Evolutionary conservation across 1,139 yeast genomes (phyloP).

Genomic region (Lodderomyces orthopsilosis): DNA sequence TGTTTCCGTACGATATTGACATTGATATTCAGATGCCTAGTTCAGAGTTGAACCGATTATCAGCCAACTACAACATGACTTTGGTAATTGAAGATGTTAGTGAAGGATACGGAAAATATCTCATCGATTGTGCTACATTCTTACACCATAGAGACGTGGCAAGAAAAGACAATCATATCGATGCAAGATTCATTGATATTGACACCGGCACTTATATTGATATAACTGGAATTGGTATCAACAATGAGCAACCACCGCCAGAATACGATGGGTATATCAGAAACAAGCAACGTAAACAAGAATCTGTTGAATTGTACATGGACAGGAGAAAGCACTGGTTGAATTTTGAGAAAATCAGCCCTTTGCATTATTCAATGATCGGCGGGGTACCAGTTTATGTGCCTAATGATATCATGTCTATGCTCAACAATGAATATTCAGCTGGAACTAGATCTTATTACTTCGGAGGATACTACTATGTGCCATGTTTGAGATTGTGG

Average conservation of each 20-base stretch:
- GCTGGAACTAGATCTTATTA: constrained; percentile 25
- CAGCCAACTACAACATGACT: constrained; percentile 36
- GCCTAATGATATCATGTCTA: constrained; percentile 34
- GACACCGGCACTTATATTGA: constrained; percentile 39
- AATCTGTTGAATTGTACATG: constrained; percentile 29
- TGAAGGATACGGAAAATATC: constrained; percentile 34
- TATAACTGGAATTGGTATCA: constrained; percentile 36
- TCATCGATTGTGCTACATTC: constrained; percentile 33
- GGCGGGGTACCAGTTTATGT: constrained; percentile 38
- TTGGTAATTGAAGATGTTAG: constrained; percentile 30
- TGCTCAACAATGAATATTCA: constrained; percentile 31
- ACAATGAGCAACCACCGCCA: constrained; percentile 28
- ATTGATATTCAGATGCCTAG: constrained; percentile 39
- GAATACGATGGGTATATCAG: constrained; percentile 23
- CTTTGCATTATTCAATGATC: constrained; percentile 31
- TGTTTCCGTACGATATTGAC: constrained; percentile 38
- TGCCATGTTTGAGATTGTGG: constrained; percentile 33
- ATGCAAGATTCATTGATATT: constrained; percentile 38
- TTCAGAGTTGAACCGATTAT: constrained; percentile 28
- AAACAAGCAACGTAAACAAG: constrained; percentile 17
- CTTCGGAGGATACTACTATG: constrained; percentile 29
- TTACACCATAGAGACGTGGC: constrained; percentile 31
- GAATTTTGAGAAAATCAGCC: constrained; percentile 28
- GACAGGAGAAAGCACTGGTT: constrained; percentile 39
- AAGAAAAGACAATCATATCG: constrained; percentile 33